These are phyloP conservation scores for Lunularia cruciata DNA, from an alignment of 225 moss, liverwort and hornwort genomes.

Conservation along the genomic window DNA sequence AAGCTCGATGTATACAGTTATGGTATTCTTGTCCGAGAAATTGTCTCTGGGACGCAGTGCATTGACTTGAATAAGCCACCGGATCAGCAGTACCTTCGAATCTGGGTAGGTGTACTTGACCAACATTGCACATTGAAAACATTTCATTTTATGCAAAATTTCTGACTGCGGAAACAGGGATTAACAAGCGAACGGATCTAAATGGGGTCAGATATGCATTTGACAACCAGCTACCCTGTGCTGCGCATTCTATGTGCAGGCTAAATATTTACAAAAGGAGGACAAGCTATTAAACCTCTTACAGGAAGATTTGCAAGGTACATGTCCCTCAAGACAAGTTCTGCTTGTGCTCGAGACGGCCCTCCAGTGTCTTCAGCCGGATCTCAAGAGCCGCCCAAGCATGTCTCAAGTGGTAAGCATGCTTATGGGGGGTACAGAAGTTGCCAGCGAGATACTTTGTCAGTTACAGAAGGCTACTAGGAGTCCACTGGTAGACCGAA, in stretches of 20 bases:
- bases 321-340: constrained; percentile 7
- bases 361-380: constrained; percentile 10
- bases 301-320: neutral
- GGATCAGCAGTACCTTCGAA: neutral
- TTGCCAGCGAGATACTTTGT: constrained; percentile 12
- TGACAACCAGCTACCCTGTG: no score
- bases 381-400: constrained; percentile 17
- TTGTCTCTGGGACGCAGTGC: constrained; percentile 30
- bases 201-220: neutral
- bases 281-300: constrained; percentile 16
- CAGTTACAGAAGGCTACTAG: no score
- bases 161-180: no score
- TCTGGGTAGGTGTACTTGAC: constrained; percentile 11
- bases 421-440: constrained; percentile 20
- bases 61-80: constrained; percentile 21
- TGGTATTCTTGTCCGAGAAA: constrained; percentile 35
- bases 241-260: no score
- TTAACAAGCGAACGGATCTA: neutral
- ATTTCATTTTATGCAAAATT: no score
- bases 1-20: constrained; percentile 38
- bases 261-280: constrained; percentile 8
- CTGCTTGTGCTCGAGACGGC: constrained; percentile 18
- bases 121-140: no score
- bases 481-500: no score
- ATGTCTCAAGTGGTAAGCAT: constrained; percentile 31